Evolutionary conservation across 2,329 filamentous ascomycete genomes (phyloP).

Genomic region (Rutstroemia sp.): DNA sequence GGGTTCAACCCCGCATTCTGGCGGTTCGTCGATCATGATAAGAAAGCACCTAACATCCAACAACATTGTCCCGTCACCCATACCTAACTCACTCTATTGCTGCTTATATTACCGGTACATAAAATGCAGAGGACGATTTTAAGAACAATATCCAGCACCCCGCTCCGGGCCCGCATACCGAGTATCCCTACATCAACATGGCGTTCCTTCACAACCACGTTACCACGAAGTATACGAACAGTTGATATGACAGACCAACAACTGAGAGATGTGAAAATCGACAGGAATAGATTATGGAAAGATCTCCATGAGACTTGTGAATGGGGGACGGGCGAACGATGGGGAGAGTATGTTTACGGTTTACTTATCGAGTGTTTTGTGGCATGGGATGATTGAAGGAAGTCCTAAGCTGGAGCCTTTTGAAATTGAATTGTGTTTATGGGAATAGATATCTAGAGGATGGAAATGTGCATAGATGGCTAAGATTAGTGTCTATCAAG

Average conservation of each 20-base stretch:
- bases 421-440: too few relatives aligned
- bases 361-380: not conserved
- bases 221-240: constrained; percentile 14
- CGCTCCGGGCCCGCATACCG: not conserved
- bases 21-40: too few relatives aligned
- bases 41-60: too few relatives aligned
- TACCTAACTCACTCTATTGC: too few relatives aligned
- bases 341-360: constrained; percentile 51
- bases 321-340: constrained; percentile 59
- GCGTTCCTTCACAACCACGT: constrained; percentile 15
- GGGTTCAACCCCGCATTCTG: too few relatives aligned
- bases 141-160: not conserved
- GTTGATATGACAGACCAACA: constrained; percentile 39
- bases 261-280: constrained; percentile 46
- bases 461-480: too few relatives aligned
- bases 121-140: not conserved
- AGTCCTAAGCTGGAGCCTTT: too few relatives aligned
- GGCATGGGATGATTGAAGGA: too few relatives aligned
- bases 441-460: too few relatives aligned
- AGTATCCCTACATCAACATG: not conserved
- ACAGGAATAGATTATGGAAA: constrained; percentile 52
- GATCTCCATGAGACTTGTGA: constrained; percentile 59
- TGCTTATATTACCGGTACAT: not conserved
- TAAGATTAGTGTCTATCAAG: too few relatives aligned
- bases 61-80: too few relatives aligned